phyloP scores from a whole-genome alignment of 1,284 basidiomycete genomes.

The Entoloma clypeatum region DNA sequence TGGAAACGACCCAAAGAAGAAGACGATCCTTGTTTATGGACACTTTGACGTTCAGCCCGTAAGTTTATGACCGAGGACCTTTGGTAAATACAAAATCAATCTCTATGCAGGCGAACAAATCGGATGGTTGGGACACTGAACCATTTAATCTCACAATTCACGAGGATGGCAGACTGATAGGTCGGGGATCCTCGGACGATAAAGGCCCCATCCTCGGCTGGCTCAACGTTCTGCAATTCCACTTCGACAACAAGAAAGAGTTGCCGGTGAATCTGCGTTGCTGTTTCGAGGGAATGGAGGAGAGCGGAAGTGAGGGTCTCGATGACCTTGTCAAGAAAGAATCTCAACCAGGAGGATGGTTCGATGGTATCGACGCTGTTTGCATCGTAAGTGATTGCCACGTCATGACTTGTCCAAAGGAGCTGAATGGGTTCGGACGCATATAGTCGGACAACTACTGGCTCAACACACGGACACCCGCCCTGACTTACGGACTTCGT shows the following conservation, averaged over 20 bases:
- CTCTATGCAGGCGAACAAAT: constrained; percentile 51
- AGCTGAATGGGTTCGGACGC: too few relatives aligned
- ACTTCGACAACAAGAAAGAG: constrained; percentile 66
- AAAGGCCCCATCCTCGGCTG: constrained; percentile 93
- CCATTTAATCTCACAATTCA: constrained; percentile 80
- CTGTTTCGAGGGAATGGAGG: constrained; percentile 99
- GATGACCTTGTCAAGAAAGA: constrained; percentile 88
- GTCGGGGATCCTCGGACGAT: constrained; percentile 90
- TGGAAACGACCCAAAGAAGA: constrained; percentile 83
- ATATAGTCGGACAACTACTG: constrained; percentile 85
- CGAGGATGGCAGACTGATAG: constrained; percentile 72
- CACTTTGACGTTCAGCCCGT: constrained; percentile 88
- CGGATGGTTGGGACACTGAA: constrained; percentile 90
- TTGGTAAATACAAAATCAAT: background rate
- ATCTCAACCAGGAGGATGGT: constrained; percentile 73
- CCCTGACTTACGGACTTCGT: constrained; percentile 76
- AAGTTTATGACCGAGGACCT: constrained; percentile 23
- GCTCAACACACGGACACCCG: constrained; percentile 77
- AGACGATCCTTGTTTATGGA: constrained; percentile 90
- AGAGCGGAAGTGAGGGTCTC: constrained; percentile 90
- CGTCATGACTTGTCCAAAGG: background rate
- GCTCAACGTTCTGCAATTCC: constrained; percentile 93
- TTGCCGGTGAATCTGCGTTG: constrained; percentile 94
- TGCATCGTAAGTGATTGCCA: constrained; percentile 72
- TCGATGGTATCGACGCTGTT: constrained; percentile 89